Evolutionary conservation across 2,329 filamentous ascomycete species (phyloP), one percentile per base, ranked within the genome.

Genomic region (Xenosphaeropsis pyriputrescens): DNA sequence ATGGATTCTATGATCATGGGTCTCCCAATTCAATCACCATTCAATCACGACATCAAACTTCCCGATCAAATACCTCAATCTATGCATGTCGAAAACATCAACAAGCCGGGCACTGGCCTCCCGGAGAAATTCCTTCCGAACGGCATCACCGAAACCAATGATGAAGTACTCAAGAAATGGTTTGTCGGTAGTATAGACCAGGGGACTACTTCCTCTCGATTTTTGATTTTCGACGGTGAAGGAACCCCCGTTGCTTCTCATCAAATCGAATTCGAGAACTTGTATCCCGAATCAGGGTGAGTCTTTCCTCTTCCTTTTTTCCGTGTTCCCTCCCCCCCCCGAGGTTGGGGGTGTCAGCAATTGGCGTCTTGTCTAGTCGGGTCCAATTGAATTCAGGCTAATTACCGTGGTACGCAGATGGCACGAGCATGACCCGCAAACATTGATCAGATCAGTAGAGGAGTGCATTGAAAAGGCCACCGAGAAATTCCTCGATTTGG

Each of bases 181-280:
- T 93, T 84, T 52, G 79, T 93, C 43, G 86, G 85, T 42, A 84
- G 82, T 48, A 88, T 94, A 55, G 86, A 94, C 55, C 85, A 93
- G 53, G 86, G 86, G 41, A 94, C 86, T 11, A 94, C 86, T 22
- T 89, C 82, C 41, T 84, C 85, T 26, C 73, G 86, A 29, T 94
- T 94, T 60, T 72, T 94, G 49, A 88, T 95, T 54, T 94, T 94
- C 62, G 78, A 93, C 59, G 75, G 75, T 45, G 63, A 72, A 32
- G 85, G 86, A 39, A 75, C 81, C 41, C 82, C 83, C 4, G 72
- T 91, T 33, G 85, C 82, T 29, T 79, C 76, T 48, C 85, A 93
- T 56, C 86, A 93, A 60, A 76, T 88, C 46, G 85, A 93, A 56
- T 88, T 93, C 53, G 74, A 75, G 46, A 88, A 93, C 55, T 72